Conservation (phyloP, 768 basidiomycete species). For the Termitomyces sp. region DNA sequence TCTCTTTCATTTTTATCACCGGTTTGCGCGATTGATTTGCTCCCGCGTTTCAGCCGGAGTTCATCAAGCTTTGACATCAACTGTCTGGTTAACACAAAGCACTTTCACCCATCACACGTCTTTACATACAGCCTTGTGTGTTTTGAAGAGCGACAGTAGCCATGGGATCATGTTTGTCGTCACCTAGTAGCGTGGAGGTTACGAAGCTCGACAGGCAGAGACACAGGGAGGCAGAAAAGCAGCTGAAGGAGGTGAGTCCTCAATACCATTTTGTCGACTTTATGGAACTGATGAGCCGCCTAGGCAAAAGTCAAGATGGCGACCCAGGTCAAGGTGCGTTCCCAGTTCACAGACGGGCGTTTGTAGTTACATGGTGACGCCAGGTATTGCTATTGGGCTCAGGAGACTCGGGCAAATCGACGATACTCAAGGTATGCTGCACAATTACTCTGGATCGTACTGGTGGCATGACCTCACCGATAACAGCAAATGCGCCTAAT, state of each 20-base stretch:
- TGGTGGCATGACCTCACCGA: not conserved
- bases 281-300: not conserved
- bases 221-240: slow-evolving; percentile 71
- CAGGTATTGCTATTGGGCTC: slow-evolving; percentile 88
- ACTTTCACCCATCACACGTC: not conserved
- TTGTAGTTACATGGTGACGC: not conserved
- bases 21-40: not conserved
- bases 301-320: slow-evolving; percentile 74
- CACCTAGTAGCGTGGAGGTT: slow-evolving; percentile 48
- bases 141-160: not conserved
- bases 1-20: not conserved
- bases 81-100: not conserved
- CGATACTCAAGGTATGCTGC: slow-evolving; percentile 71
- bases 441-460: not conserved
- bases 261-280: not conserved
- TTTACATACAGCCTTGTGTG: not conserved
- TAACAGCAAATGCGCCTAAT: slow-evolving; percentile 96
- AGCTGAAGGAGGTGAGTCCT: slow-evolving; percentile 62
- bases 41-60: not conserved
- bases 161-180: slow-evolving; percentile 82
- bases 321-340: slow-evolving; percentile 67
- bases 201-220: slow-evolving; percentile 63
- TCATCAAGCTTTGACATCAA: slow-evolving; percentile 2
- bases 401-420: slow-evolving; percentile 92
- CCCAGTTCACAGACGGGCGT: not conserved